These are phyloP conservation scores for Ogataea neopini DNA, from an alignment of 805 yeast species.

Conservation along the genomic window DNA sequence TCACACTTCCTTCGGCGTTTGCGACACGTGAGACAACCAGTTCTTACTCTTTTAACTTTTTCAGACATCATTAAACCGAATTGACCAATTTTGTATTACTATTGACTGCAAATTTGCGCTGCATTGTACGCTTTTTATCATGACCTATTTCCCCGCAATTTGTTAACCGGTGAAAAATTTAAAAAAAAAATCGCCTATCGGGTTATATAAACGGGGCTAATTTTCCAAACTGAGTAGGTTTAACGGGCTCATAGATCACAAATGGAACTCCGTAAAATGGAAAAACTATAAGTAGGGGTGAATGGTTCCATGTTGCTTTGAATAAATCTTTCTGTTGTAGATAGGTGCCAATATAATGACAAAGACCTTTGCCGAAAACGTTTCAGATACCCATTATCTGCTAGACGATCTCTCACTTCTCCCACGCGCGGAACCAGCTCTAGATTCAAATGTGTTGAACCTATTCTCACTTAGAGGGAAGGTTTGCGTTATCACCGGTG, in stretches of 20 bases:
- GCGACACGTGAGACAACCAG: constrained; percentile 53
- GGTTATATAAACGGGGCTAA: neutral
- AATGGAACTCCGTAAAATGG: neutral
- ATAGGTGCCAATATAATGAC: constrained; percentile 15
- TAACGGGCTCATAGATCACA: neutral
- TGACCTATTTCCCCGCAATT: constrained; percentile 7
- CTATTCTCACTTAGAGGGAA: constrained; percentile 45
- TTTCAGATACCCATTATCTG: constrained; percentile 23
- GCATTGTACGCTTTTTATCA: neutral
- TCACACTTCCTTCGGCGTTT: constrained; percentile 55
- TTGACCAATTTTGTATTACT: no score
- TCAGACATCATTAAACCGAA: neutral
- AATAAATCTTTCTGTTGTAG: neutral
- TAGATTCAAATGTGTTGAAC: constrained; percentile 48
- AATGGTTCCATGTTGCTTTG: neutral
- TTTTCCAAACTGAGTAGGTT: neutral
- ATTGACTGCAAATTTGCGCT: neutral
- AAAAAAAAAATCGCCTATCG: neutral
- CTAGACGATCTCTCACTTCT: constrained; percentile 29
- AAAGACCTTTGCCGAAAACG: constrained; percentile 20
- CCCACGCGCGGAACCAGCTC: constrained; percentile 56
- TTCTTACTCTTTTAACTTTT: constrained; percentile 22
- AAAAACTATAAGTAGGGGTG: neutral
- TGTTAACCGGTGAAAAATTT: neutral
- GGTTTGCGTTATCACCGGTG: constrained; percentile 45